Percentiles rank a stretch among this genome's conserved stretches.
These are phyloP conservation scores for Cladophialophora yegresii DNA, from an alignment of 2,329 filamentous ascomycete species.

Conservation along the genomic window DNA sequence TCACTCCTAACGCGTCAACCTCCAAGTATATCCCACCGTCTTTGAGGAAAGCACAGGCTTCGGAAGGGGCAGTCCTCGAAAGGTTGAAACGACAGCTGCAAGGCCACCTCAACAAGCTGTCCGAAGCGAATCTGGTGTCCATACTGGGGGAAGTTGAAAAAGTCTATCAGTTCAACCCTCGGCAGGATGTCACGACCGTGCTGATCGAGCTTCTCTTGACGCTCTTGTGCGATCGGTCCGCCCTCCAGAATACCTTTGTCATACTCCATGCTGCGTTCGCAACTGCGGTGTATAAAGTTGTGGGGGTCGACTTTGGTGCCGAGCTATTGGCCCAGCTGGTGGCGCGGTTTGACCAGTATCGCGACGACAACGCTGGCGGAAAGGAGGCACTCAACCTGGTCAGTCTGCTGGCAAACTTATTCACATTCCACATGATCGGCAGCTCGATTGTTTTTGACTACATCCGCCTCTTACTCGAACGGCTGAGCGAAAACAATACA, in stretches of 20 bases:
- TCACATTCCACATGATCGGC: slow-evolving; percentile 86
- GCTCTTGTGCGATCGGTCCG: slow-evolving; percentile 77
- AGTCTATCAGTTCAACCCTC: slow-evolving; percentile 78
- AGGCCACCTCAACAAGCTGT: slow-evolving; percentile 87
- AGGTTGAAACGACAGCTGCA: slow-evolving; percentile 79
- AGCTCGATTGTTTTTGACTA: slow-evolving; percentile 88
- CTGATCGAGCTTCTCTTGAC: slow-evolving; percentile 75
- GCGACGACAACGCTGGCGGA: slow-evolving; percentile 45
- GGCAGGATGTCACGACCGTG: slow-evolving; percentile 83
- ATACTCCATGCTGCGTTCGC: slow-evolving; percentile 89
- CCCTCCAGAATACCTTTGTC: slow-evolving; percentile 81
- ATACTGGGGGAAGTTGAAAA: slow-evolving; percentile 81
- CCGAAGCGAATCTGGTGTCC: slow-evolving; percentile 82
- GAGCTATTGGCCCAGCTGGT: slow-evolving; percentile 79
- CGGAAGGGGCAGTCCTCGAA: slow-evolving; percentile 66
- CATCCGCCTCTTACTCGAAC: slow-evolving; percentile 71
- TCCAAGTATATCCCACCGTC: slow-evolving; percentile 90
- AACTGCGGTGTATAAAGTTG: slow-evolving; percentile 79
- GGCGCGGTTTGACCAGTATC: slow-evolving; percentile 70
- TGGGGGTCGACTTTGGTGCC: slow-evolving; percentile 87
- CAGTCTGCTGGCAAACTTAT: slow-evolving; percentile 80
- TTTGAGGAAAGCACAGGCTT: slow-evolving; percentile 63
- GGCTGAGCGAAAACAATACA: slow-evolving; percentile 81
- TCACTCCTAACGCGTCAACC: slow-evolving; percentile 43
- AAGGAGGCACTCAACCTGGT: slow-evolving; percentile 77